Evolutionary conservation across 306 rosid species (phyloP).

Genomic region (Cyamopsis tetragonoloba): DNA sequence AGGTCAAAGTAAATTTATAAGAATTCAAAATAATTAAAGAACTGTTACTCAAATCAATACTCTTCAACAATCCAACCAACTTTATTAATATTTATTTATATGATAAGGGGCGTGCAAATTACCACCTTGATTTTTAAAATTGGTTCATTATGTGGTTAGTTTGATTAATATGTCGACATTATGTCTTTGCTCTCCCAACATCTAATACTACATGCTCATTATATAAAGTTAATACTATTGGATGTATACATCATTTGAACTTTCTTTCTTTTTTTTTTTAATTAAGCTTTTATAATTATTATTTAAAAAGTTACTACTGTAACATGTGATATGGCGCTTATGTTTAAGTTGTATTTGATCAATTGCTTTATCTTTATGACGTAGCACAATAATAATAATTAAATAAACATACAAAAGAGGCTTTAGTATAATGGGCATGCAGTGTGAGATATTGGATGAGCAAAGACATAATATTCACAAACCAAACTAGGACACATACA

Average conservation of each 20-base stretch:
- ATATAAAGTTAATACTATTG: neutral
- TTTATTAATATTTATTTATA: too few relatives aligned
- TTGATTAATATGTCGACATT: conserved; percentile 30
- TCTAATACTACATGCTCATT: neutral
- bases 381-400: neutral
- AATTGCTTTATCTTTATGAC: neutral
- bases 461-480: conserved; percentile 37
- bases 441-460: neutral
- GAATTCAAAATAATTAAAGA: too few relatives aligned
- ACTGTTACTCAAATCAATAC: too few relatives aligned
- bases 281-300: neutral
- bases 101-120: too few relatives aligned
- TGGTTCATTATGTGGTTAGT: neutral
- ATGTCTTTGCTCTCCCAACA: conserved; percentile 19
- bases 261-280: neutral
- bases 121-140: too few relatives aligned
- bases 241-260: neutral
- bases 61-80: too few relatives aligned
- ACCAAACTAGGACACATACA: neutral
- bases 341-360: too few relatives aligned
- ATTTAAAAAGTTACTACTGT: too few relatives aligned
- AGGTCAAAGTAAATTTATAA: too few relatives aligned
- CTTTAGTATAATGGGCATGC: neutral
- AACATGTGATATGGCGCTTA: too few relatives aligned
- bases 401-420: neutral